Evolutionary conservation across 768 basidiomycete genomes (phyloP), one percentile per base, ranked within the genome.

Genomic region (Auricularia auricula-judae): DNA sequence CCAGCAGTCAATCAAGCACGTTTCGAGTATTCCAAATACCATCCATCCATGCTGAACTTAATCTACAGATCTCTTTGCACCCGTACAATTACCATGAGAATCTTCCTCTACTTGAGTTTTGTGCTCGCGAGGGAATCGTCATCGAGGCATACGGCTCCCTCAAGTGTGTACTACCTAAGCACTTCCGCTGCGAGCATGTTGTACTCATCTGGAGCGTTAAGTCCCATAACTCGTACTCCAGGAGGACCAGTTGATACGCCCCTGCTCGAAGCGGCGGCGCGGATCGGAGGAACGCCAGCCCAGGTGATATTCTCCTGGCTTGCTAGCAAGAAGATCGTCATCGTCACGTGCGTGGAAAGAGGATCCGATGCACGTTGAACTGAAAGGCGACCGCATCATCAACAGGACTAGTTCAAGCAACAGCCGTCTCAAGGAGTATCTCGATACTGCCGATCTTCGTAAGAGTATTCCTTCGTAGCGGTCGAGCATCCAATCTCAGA

Each of bases 221-320:
- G 73, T 36, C 75, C 75, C 23, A 71, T 76, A 29, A 76, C 75
- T 5, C 60, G 63, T 8, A 63, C 67, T 16, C 71, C 74, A 4
- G 71, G 72, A 35, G 88, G 89, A 0, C 83, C 87, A 0, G 82
- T 91, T 1, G 87, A 89, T 70, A 72, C 72, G 5, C 78, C 82
- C 2, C 72, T 91, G 8, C 68, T 76, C 14, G 77, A 77, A 18
- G 81, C 82, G 14, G 86, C 86, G 0, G 73, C 76, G 44, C 76
- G 83, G 12, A 73, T 85, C 4, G 79, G 81, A 5, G 82, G 81
- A n/a, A 81, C 81, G 3, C 78, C 84, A 0, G 82, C 81, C 1
- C 89, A 91, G 68, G 83, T 89, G 42, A 74, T 91, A 29, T 81
- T 91, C 62, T 74, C 81, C 1, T 91, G 89, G 89, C 84, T 84